Evolutionary conservation across 176 grass and related monocot species (phyloP).

Genomic region (Rhynchospora tenuis): DNA sequence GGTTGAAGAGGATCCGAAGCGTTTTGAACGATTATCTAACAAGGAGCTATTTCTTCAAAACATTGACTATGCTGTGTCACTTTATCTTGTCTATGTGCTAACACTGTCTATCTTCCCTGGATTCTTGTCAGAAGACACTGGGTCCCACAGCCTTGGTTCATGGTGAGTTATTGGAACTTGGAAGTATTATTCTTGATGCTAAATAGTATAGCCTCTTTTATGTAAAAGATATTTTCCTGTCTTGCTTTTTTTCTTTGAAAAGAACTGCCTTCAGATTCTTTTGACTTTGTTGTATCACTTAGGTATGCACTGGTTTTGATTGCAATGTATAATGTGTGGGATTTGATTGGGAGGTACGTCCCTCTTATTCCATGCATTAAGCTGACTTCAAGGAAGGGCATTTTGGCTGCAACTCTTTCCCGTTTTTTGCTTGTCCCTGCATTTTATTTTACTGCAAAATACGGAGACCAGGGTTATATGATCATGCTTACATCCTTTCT

Average conservation of each 20-base stretch:
- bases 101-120: conserved; percentile 90
- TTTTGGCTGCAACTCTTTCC: conserved; percentile 27
- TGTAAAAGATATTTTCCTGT: neutral
- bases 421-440: conserved; percentile 55
- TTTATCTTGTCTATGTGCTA: conserved; percentile 79
- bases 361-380: conserved; percentile 46
- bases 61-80: conserved; percentile 50
- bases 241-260: neutral
- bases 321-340: conserved; percentile 57
- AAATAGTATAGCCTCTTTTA: neutral
- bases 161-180: conserved; percentile 28
- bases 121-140: conserved; percentile 91
- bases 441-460: conserved; percentile 74
- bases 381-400: conserved; percentile 48
- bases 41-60: conserved; percentile 68
- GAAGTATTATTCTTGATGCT: neutral
- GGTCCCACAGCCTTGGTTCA: conserved; percentile 67
- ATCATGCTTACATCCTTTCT: conserved; percentile 55
- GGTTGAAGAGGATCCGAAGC: conserved; percentile 74
- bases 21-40: conserved; percentile 48
- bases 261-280: neutral
- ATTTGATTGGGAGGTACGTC: conserved; percentile 67
- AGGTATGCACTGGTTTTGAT: conserved; percentile 69
- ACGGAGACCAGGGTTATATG: conserved; percentile 69
- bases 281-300: conserved; percentile 12